Percentiles rank a stretch among this genome's conserved stretches.
These are phyloP conservation scores for Neofusicoccum ribis DNA, from an alignment of 2,329 filamentous ascomycete genomes.

Conservation along the genomic window DNA sequence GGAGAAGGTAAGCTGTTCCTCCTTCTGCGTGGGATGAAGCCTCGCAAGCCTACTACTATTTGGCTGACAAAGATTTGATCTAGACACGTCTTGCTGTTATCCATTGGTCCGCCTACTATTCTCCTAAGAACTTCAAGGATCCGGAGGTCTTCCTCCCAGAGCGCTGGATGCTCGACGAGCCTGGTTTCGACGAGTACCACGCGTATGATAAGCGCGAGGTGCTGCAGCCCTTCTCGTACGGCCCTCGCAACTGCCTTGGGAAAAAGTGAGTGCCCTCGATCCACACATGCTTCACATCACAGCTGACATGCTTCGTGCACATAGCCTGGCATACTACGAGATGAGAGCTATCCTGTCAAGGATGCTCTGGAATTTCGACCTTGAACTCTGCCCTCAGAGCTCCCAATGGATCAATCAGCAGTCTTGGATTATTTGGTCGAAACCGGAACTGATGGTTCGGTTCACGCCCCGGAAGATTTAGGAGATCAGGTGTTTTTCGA, in stretches of 20 bases:
- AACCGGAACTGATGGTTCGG: conserved; percentile 32
- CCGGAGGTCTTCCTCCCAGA: conserved; percentile 42
- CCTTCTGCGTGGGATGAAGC: no score
- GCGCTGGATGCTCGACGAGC: conserved; percentile 39
- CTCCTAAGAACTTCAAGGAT: conserved; percentile 34
- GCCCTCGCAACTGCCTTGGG: conserved; percentile 41
- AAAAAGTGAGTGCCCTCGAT: conserved; percentile 34
- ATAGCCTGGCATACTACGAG: conserved; percentile 40
- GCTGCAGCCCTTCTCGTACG: conserved; percentile 47
- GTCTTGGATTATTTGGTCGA: conserved; percentile 40
- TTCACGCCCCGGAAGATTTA: conserved; percentile 17
- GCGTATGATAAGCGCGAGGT: conserved; percentile 34
- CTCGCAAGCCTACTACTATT: no score
- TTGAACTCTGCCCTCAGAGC: conserved; percentile 36
- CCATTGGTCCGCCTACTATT: conserved; percentile 17
- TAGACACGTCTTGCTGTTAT: conserved; percentile 27
- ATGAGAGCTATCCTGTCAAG: conserved; percentile 42
- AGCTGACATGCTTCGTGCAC: conserved; percentile 6
- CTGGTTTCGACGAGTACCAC: conserved; percentile 27
- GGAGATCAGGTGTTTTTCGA: no score
- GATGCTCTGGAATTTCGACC: conserved; percentile 41
- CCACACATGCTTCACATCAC: background rate
- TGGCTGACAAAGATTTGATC: background rate
- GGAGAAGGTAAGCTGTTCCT: conserved; percentile 22
- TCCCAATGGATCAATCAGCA: conserved; percentile 32